Base-by-base conservation (phyloP, 208 protist species). In the Wallacemonas sp. region DNA sequence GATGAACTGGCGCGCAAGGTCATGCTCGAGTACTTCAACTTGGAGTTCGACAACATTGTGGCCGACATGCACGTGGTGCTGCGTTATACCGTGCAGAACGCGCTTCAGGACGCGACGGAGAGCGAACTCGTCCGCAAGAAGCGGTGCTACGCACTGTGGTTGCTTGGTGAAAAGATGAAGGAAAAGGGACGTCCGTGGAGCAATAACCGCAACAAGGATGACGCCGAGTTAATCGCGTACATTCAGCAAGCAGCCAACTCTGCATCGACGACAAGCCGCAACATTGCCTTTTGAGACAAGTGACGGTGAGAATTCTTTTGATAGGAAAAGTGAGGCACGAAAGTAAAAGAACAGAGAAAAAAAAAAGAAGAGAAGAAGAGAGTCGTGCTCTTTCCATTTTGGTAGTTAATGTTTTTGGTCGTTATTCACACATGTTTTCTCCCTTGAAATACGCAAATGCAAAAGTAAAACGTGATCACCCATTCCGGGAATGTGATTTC, bases 131-230 rank as follows among this genome's bases (percentile, higher is more conserved):
- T 92, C 42, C 82, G 78, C 20, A 28, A 54, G 33, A 78, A 82
- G 52, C 86, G 90, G 28, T 86, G 81, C 75, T 95, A 95, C 66
- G 90, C 87, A 14, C 68, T 95, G 44, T 95, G 90, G 87, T 84
- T 82, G 48, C 57, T 95, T 7, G 90, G 90, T 0, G 77, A 93
- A 55, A 74, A 79, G 46, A 91, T 95, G 85, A 77, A 87, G 73
- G 54, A 67, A 8, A 81, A 81, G 39, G 90, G 90, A 3, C 67
- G 62, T 45, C 59, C 29, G 52, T 92, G 84, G 81, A 73, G 68
- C 3, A 59, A 69, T 44, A 0, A 32, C 23, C 52, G 36, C 46
- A 28, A 31, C 39, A 72, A 79, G 8, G 82, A 84, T 57, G 82
- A 93, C 46, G 81, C 72, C 18, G 87, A 95, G 52, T 38, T 95